Evolutionary conservation across 257 asterid species (phyloP).

Genomic region (Jasminum sambac): DNA sequence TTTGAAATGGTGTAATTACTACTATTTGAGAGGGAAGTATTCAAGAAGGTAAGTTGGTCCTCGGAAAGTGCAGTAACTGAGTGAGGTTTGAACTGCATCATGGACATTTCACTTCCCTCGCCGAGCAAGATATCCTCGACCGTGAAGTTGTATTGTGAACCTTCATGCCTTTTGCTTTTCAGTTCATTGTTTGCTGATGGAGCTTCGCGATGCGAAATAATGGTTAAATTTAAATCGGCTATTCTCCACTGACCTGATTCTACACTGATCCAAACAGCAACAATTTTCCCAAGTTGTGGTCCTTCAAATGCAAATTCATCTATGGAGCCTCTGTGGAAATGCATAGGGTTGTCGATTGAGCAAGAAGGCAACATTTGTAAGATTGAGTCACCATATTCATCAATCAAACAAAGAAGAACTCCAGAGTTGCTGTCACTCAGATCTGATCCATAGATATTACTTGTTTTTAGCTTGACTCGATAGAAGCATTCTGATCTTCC

Average conservation of each 20-base stretch:
- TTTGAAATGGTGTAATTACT: constrained; percentile 30
- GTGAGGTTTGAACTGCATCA: constrained; percentile 68
- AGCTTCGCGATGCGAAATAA: constrained; percentile 28
- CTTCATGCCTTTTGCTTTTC: constrained; percentile 28
- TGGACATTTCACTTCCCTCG: constrained; percentile 62
- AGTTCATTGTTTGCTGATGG: constrained; percentile 31
- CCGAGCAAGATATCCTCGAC: constrained; percentile 71
- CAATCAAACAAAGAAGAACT: constrained; percentile 70
- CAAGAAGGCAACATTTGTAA: constrained; percentile 68
- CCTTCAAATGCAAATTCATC: constrained; percentile 81
- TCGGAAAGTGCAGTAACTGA: constrained; percentile 48
- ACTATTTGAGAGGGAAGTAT: constrained; percentile 14
- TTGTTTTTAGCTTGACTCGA: constrained; percentile 64
- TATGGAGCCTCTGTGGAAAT: constrained; percentile 59
- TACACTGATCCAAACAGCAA: constrained; percentile 76
- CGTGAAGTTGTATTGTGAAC: constrained; percentile 48
- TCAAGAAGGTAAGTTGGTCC: constrained; percentile 28
- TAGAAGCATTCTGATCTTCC: constrained; percentile 37
- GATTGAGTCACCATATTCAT: constrained; percentile 71
- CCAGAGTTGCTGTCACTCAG: constrained; percentile 60
- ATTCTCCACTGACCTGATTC: constrained; percentile 96
- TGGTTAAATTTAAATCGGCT: constrained; percentile 51
- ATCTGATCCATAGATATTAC: constrained; percentile 63
- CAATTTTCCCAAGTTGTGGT: constrained; percentile 64
- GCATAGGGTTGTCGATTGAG: constrained; percentile 28